Conservation (phyloP, 192 early-diverging fungal species). For the Rhizoclosmatium globosum region DNA sequence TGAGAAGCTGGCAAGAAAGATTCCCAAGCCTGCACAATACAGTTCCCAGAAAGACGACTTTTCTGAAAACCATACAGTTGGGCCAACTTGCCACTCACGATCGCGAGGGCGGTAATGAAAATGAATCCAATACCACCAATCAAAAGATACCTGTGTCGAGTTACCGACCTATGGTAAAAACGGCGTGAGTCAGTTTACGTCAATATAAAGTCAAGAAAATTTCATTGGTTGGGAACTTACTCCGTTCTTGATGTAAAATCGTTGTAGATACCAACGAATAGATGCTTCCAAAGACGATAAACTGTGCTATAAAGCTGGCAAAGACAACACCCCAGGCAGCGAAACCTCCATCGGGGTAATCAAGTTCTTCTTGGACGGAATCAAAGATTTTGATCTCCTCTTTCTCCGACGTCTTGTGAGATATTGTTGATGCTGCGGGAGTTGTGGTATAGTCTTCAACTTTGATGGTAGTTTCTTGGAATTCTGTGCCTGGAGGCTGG, state of each 20-base stretch:
- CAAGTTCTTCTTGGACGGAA: not conserved
- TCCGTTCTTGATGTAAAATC: not conserved
- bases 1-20: conserved; percentile 32
- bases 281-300: conserved; percentile 41
- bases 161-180: not conserved
- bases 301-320: conserved; percentile 52
- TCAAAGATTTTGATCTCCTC: not conserved
- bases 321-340: conserved; percentile 55
- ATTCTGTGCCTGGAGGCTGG: no score
- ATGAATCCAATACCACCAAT: conserved; percentile 43
- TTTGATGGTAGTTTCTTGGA: no score
- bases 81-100: conserved; percentile 41
- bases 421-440: no score
- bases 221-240: not conserved
- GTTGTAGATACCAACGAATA: conserved; percentile 24
- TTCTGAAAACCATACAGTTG: conserved; percentile 57
- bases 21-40: conserved; percentile 43
- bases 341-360: conserved; percentile 51
- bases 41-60: conserved; percentile 56
- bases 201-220: not conserved
- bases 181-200: not conserved
- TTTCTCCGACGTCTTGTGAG: no score
- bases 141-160: conserved; percentile 35
- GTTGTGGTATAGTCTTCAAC: no score
- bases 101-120: conserved; percentile 44